Evolutionary conservation across 2,329 filamentous ascomycete species (phyloP).

Genomic region (Cladophialophora yegresii): DNA sequence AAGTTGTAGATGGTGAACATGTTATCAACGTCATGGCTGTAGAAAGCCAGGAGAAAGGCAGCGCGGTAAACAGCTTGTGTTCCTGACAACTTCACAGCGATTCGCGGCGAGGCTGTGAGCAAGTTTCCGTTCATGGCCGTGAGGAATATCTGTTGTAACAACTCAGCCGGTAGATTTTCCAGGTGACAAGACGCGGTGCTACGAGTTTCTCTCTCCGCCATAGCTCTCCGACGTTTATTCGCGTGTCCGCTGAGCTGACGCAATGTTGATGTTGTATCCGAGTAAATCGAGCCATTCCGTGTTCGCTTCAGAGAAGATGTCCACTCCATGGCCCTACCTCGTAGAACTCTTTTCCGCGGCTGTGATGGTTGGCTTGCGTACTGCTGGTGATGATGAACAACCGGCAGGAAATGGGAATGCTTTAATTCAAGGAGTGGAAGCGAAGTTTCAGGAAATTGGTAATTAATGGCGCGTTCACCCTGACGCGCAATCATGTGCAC

Average conservation of each 20-base stretch:
- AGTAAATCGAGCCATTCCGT: slow-evolving; percentile 16
- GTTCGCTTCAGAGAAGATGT: slow-evolving; percentile 12
- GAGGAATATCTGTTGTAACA: slow-evolving; percentile 17
- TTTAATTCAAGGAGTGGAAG: neutral
- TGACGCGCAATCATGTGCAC: neutral
- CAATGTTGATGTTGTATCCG: slow-evolving; percentile 3
- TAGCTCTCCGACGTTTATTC: slow-evolving; percentile 7
- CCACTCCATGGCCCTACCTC: slow-evolving; percentile 3
- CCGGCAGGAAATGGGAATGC: neutral
- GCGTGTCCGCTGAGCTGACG: neutral
- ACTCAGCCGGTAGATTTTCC: slow-evolving; percentile 14
- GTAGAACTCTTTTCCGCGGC: neutral
- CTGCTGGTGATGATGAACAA: neutral
- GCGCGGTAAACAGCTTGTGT: slow-evolving; percentile 11
- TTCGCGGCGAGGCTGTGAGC: slow-evolving; percentile 12
- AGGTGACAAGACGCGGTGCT: neutral
- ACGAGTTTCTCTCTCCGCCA: neutral
- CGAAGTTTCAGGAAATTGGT: neutral
- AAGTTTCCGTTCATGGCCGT: slow-evolving; percentile 17
- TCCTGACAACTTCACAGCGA: slow-evolving; percentile 19
- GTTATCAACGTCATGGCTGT: slow-evolving; percentile 11
- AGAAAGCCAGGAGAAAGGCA: slow-evolving; percentile 17
- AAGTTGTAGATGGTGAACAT: slow-evolving; percentile 11
- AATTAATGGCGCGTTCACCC: neutral
- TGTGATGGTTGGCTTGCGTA: neutral